Conservation (phyloP, 2,329 filamentous ascomycete species). For the Epichloe typhina region DNA sequence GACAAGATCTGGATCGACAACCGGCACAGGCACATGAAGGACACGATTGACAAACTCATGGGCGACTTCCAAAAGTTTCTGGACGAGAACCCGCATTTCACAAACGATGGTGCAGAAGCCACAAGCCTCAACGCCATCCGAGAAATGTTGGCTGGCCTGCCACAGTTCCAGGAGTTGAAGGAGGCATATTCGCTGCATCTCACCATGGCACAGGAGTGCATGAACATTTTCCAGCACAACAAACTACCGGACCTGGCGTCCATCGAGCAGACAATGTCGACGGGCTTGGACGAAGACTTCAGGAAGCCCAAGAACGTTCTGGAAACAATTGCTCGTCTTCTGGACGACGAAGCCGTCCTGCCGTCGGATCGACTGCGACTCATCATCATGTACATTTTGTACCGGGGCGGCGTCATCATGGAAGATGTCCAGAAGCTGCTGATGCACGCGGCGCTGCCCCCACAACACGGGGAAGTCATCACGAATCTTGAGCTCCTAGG, state of each 20-base stretch:
- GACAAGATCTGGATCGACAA: conserved; percentile 95
- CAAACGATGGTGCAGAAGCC: conserved; percentile 50
- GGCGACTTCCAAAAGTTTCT: conserved; percentile 87
- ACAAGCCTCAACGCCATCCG: conserved; percentile 83
- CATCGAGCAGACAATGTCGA: conserved; percentile 81
- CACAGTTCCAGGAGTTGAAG: conserved; percentile 92
- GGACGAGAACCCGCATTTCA: conserved; percentile 83
- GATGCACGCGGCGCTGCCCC: conserved; percentile 68
- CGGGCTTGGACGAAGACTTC: conserved; percentile 84
- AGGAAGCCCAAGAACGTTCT: conserved; percentile 82
- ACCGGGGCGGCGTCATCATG: conserved; percentile 68
- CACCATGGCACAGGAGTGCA: conserved; percentile 93
- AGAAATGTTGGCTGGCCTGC: conserved; percentile 90
- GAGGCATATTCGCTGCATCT: conserved; percentile 89
- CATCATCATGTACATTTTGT: conserved; percentile 74
- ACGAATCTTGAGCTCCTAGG: conserved; percentile 73
- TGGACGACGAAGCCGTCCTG: conserved; percentile 69
- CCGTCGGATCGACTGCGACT: conserved; percentile 69
- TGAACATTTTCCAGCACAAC: conserved; percentile 77
- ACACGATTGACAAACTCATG: conserved; percentile 88
- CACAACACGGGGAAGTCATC: conserved; percentile 59
- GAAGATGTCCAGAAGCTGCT: conserved; percentile 79
- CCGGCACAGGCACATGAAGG: conserved; percentile 92
- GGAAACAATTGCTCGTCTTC: conserved; percentile 70
- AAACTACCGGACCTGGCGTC: conserved; percentile 80